Base-by-base conservation (phyloP, 2,329 filamentous ascomycete genomes). In the Pseudogymnoascus sp. region DNA sequence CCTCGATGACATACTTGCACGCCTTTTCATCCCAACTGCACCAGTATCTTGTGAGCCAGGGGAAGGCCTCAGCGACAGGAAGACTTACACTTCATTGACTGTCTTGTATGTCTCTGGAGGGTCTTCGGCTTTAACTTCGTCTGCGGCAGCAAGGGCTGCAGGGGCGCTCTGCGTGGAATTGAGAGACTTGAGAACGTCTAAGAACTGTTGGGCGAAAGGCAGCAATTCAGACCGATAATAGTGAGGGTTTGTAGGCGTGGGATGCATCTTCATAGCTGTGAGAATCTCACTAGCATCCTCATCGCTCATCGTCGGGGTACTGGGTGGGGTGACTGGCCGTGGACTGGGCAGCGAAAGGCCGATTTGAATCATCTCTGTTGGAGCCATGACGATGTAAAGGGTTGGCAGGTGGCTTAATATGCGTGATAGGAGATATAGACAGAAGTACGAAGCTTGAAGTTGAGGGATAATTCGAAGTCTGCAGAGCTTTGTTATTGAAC, bases 21-120 rank as follows among this genome's bases (percentile, higher is more conserved):
- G 35, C 10, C 59, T 61, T 53, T 14, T 60, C 63, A 56, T 68
- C 65, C 66, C 31, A 70, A 24, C 66, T 70, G 33, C 62, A 66
- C 65, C 6, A 46, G 61, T 61, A 64, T 62, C 64, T 61, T 61
- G 61, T 43, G 41, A 60, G n/a, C 12, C 41, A 62, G 11, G 8
- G 60, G 6, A 61, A 31, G 10, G 46, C 28, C 62, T 24, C 11
- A 63, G 33, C 2, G n/a, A 11, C 16, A 12, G 4, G 43, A 59
- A 66, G 46, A 66, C 63, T 12, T 60, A 70, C 60, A 70, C 50
- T 64, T 70, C 61, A 63, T 66, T 65, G 35, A 67, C 62, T 61
- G 10, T 41, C 16, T 50, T 61, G 33, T 60, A 37, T 60, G n/a
- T 28, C 24, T 40, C 22, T 60, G 7, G 19, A 11, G 22, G 28